Conservation (phyloP, 2,329 filamentous ascomycete genomes). For the Aspergillus novofumigatus region DNA sequence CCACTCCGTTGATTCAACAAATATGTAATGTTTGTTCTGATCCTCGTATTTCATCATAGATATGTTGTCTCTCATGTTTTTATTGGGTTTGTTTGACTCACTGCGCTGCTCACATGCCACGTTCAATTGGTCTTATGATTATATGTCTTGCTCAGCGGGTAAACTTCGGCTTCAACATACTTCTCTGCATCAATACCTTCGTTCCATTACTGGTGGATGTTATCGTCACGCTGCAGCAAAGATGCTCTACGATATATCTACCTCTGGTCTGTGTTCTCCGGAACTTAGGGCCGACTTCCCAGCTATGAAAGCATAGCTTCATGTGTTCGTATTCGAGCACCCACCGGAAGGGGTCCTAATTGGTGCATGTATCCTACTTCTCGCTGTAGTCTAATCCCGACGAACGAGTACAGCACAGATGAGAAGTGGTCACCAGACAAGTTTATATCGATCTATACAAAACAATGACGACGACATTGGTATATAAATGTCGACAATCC, state of each 20-base stretch:
- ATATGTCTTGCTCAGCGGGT: background rate
- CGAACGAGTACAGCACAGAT: background rate
- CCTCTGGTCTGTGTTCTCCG: background rate
- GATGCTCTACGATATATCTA: background rate
- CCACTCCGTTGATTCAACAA: too few relatives aligned
- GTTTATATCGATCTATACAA: background rate
- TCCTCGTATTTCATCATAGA: background rate
- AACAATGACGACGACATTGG: background rate
- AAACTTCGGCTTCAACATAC: background rate
- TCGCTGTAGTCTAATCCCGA: background rate
- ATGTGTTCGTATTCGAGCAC: background rate
- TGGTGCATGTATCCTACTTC: background rate
- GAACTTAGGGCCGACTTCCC: background rate
- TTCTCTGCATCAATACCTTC: background rate
- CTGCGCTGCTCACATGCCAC: background rate
- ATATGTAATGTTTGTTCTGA: too few relatives aligned
- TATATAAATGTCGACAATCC: background rate
- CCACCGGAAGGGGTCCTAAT: background rate
- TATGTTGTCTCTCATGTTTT: background rate
- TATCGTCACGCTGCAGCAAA: background rate
- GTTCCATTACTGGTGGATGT: background rate
- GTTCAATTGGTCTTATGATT: background rate
- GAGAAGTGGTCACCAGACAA: background rate
- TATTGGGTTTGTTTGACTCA: background rate
- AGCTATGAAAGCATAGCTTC: background rate